These are phyloP conservation scores for Glycine soja DNA, from an alignment of 306 rosid species.

Conservation along the genomic window DNA sequence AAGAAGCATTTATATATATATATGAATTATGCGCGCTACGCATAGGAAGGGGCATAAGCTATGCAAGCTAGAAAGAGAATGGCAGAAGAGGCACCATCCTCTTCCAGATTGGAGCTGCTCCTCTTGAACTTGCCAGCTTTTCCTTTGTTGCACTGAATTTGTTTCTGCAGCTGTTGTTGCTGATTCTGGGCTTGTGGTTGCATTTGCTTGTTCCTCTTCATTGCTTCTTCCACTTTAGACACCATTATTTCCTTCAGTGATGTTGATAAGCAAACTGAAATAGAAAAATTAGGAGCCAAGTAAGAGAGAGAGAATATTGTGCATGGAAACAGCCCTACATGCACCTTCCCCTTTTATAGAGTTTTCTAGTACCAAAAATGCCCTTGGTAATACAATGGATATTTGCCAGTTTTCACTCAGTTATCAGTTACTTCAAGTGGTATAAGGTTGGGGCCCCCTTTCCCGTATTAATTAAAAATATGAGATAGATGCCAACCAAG, in stretches of 20 bases:
- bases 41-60: constrained; percentile 73
- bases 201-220: constrained; percentile 63
- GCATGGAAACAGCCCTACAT: constrained; percentile 51
- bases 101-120: constrained; percentile 78
- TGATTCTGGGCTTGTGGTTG: constrained; percentile 48
- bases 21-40: constrained; percentile 25
- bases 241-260: constrained; percentile 56
- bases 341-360: constrained; percentile 63
- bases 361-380: constrained; percentile 43
- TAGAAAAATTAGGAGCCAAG: neutral
- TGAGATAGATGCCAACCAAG: constrained; percentile 5
- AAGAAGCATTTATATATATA: too few relatives aligned
- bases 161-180: constrained; percentile 60
- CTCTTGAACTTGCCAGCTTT: constrained; percentile 85
- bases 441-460: constrained; percentile 6
- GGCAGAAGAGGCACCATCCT: constrained; percentile 90
- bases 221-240: constrained; percentile 79
- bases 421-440: constrained; percentile 21
- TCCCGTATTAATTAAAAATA: neutral
- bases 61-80: constrained; percentile 97
- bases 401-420: constrained; percentile 24
- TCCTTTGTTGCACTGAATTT: constrained; percentile 84
- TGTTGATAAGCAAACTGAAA: neutral
- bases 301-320: constrained; percentile 18
- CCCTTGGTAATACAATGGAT: constrained; percentile 35